Conservation (phyloP, 768 basidiomycete species). For the Termitomyces sp. region DNA sequence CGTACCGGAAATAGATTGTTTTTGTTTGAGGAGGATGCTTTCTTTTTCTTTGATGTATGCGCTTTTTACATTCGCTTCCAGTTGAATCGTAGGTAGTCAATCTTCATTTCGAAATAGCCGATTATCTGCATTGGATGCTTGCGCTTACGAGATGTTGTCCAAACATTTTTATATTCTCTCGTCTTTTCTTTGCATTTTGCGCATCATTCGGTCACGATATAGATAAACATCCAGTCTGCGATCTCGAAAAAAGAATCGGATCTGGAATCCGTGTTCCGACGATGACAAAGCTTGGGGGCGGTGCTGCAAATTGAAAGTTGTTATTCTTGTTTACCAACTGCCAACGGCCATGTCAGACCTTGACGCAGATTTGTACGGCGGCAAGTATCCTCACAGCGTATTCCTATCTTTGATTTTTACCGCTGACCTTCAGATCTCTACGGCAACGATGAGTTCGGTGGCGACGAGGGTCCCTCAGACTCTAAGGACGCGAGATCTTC, state of each 20-base stretch:
- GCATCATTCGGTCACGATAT: too few species aligned
- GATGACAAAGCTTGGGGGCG: slow-evolving; percentile 15
- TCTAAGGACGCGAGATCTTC: slow-evolving; percentile 25
- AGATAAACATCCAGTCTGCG: too few species aligned
- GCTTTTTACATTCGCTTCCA: too few species aligned
- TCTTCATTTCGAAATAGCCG: too few species aligned
- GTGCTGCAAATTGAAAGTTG: slow-evolving; percentile 17
- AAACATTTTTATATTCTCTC: too few species aligned
- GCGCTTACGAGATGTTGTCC: too few species aligned
- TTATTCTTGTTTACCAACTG: slow-evolving; percentile 5
- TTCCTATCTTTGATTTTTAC: background rate
- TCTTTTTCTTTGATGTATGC: too few species aligned
- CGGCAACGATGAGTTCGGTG: slow-evolving; percentile 58
- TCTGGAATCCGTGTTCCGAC: background rate
- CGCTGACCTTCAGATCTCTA: slow-evolving; percentile 53
- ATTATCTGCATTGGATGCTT: too few species aligned
- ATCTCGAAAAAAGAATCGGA: background rate
- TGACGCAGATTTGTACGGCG: slow-evolving; percentile 87
- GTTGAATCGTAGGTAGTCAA: too few species aligned
- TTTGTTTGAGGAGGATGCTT: too few species aligned
- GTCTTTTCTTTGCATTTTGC: too few species aligned
- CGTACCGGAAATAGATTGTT: slow-evolving; percentile 32
- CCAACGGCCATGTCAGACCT: slow-evolving; percentile 63
- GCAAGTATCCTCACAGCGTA: slow-evolving; percentile 31
- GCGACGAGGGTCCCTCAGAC: slow-evolving; percentile 35